Conservation (phyloP, 768 basidiomycete species). For the Serendipita vermifera region DNA sequence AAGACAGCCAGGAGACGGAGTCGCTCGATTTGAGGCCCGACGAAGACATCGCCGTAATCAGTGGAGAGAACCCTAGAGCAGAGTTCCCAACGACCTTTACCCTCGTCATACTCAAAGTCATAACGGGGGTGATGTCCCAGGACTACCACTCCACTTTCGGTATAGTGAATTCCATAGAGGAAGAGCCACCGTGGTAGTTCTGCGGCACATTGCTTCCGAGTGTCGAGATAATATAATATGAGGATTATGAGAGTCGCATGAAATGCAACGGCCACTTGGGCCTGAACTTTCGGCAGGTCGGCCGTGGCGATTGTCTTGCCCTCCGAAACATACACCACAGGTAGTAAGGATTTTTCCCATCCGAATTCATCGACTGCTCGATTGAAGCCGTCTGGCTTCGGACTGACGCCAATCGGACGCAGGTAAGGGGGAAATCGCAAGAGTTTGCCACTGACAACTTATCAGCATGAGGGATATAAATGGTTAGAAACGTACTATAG, state of each 20-base stretch:
- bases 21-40: neutral
- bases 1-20: neutral
- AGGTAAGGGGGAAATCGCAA: neutral
- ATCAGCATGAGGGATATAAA: too few relatives aligned
- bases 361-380: neutral
- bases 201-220: neutral
- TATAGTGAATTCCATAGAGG: neutral
- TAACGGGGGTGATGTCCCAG: neutral
- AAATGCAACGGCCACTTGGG: neutral
- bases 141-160: neutral
- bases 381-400: neutral
- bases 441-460: neutral
- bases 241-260: neutral
- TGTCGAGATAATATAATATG: neutral
- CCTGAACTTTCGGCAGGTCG: neutral
- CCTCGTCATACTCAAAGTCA: neutral
- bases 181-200: neutral
- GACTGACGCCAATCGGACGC: neutral
- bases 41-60: neutral
- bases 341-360: neutral
- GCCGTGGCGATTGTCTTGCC: neutral
- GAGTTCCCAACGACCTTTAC: neutral
- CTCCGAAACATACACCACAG: neutral
- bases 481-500: neutral
- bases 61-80: neutral